Evolutionary conservation across 805 yeast species (phyloP).

Genomic region (Kodamaea nitidulidarum): DNA sequence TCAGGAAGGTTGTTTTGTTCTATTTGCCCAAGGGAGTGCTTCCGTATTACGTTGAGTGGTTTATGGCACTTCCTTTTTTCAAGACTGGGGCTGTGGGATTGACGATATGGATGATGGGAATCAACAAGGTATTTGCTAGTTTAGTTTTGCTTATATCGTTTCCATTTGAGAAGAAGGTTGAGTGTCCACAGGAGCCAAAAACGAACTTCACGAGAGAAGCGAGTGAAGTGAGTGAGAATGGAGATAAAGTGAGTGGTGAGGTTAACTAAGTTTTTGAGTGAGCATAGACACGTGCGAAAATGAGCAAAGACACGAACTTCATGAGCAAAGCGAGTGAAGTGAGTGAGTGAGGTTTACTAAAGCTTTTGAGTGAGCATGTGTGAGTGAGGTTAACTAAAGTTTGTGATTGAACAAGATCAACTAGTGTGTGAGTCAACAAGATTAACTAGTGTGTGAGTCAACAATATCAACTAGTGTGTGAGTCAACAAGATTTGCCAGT

Average conservation of each 20-base stretch:
- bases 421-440: too few relatives aligned
- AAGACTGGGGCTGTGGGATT: conserved; percentile 59
- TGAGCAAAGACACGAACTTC: background rate
- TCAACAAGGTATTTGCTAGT: conserved; percentile 25
- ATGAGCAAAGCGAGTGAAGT: too few relatives aligned
- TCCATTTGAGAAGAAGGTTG: conserved; percentile 15
- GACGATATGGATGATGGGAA: conserved; percentile 50
- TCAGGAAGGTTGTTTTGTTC: conserved; percentile 51
- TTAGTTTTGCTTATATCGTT: conserved; percentile 14
- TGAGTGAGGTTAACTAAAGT: too few relatives aligned
- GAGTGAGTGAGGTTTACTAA: too few relatives aligned
- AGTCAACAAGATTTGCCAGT: too few relatives aligned
- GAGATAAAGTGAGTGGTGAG: too few relatives aligned
- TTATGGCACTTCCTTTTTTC: conserved; percentile 62
- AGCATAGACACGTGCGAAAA: too few relatives aligned
- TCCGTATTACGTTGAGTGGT: conserved; percentile 53
- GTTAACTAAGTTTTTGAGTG: too few relatives aligned
- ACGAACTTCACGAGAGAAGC: conserved; percentile 4
- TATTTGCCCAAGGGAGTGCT: conserved; percentile 55
- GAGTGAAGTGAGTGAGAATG: background rate
- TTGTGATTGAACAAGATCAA: too few relatives aligned
- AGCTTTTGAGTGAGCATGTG: too few relatives aligned
- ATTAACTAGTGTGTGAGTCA: too few relatives aligned
- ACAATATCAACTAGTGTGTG: too few relatives aligned
- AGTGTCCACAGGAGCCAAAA: conserved; percentile 10